Percentiles rank a stretch among this genome's conserved stretches.
phyloP scores from a whole-genome alignment of 441 rosid genomes.

The Caryocar brasiliense region DNA sequence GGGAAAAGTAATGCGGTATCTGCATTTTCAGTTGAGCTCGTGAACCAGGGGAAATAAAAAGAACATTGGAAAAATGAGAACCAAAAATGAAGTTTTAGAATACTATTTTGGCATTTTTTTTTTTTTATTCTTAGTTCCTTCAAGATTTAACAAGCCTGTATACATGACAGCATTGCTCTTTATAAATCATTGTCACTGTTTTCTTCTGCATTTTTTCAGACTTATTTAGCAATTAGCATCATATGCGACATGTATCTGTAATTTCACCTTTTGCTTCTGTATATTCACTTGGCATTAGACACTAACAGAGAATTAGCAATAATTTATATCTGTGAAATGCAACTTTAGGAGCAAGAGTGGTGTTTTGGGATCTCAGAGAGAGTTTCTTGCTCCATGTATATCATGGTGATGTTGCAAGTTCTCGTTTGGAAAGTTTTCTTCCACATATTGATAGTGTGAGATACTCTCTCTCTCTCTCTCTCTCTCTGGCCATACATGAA shows the following conservation, averaged over 20 bases:
- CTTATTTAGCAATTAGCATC: too few species aligned
- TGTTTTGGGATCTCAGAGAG: constrained; percentile 91
- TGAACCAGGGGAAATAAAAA: too few species aligned
- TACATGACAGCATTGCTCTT: too few species aligned
- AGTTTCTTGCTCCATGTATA: constrained; percentile 60
- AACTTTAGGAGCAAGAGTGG: constrained; percentile 62
- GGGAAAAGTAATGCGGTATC: too few species aligned
- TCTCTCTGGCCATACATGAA: neutral
- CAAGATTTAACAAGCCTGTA: too few species aligned
- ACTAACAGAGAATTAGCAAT: constrained; percentile 2
- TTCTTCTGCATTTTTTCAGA: too few species aligned
- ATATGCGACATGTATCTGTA: neutral
- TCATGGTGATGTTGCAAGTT: constrained; percentile 58
- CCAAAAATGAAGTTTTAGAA: too few species aligned
- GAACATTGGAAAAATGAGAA: too few species aligned
- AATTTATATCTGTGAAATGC: constrained; percentile 4
- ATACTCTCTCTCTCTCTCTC: constrained; percentile 5
- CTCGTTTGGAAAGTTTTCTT: constrained; percentile 75
- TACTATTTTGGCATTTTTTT: too few species aligned
- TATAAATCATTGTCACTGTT: too few species aligned
- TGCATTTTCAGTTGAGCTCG: too few species aligned
- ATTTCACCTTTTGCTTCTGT: neutral
- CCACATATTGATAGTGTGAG: constrained; percentile 76
- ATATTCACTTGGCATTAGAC: constrained; percentile 1
- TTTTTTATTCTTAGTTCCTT: too few species aligned